Percentiles rank a stretch among this genome's conserved stretches.
These are phyloP conservation scores for Vitis amurensis DNA, from an alignment of 164 flowering plant species.

Conservation along the genomic window DNA sequence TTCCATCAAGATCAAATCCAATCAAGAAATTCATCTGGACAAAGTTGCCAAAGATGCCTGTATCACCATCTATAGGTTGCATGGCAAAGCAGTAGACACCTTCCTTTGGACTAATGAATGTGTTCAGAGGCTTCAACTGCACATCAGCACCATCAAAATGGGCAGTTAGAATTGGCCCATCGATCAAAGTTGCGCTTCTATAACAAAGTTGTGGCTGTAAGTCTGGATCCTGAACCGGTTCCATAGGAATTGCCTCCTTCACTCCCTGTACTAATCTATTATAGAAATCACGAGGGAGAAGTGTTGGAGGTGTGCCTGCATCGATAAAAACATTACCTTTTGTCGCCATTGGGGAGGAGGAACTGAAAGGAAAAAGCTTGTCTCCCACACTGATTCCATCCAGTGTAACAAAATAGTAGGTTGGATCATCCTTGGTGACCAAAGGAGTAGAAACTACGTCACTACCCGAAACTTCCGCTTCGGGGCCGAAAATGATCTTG, in stretches of 20 bases:
- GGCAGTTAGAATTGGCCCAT: conserved; percentile 6
- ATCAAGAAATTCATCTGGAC: conserved; percentile 15
- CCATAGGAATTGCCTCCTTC: neutral
- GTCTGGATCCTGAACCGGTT: neutral
- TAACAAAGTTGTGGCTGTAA: conserved; percentile 14
- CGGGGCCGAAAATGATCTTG: conserved; percentile 18
- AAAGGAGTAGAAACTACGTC: conserved; percentile 16
- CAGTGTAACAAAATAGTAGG: conserved; percentile 10
- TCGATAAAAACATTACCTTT: conserved; percentile 15
- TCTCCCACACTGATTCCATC: conserved; percentile 18
- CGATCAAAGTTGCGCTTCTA: neutral
- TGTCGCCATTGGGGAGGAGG: neutral
- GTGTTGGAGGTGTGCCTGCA: conserved; percentile 4
- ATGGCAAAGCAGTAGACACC: conserved; percentile 18
- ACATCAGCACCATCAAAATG: conserved; percentile 15
- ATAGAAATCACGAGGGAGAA: conserved; percentile 12
- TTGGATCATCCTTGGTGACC: neutral
- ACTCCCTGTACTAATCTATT: conserved; percentile 9
- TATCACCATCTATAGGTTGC: neutral
- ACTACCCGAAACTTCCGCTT: conserved; percentile 6
- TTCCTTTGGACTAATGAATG: conserved; percentile 5
- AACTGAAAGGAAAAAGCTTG: neutral
- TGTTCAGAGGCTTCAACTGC: neutral
- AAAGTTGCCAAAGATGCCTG: conserved; percentile 13
- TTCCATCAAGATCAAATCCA: conserved; percentile 11